Evolutionary conservation across 129 eudicot species (phyloP).

Genomic region (Cynara cardunculus): DNA sequence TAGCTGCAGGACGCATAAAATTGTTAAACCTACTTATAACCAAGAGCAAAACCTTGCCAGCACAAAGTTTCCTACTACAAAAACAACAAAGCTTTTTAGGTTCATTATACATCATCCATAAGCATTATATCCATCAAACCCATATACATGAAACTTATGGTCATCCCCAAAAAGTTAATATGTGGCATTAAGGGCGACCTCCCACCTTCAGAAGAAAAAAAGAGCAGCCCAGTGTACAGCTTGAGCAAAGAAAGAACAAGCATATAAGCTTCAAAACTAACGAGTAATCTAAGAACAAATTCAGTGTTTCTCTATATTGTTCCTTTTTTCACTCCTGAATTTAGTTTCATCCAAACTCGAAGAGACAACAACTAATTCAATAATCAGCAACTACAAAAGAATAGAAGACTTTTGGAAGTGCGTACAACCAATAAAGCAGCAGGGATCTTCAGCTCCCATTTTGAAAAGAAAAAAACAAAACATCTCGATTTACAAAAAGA

Average conservation of each 20-base stretch:
- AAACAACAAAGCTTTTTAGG: background rate
- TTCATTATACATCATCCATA: background rate
- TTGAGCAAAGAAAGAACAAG: background rate
- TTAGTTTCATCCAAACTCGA: background rate
- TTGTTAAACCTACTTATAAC: background rate
- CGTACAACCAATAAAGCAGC: background rate
- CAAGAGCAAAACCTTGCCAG: background rate
- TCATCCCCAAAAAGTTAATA: background rate
- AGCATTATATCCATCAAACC: background rate
- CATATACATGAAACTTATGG: background rate
- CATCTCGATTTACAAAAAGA: background rate
- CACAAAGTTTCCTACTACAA: background rate
- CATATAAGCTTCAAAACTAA: background rate
- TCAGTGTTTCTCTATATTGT: background rate
- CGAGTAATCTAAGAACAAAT: background rate
- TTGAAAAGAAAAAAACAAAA: background rate
- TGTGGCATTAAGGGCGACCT: background rate
- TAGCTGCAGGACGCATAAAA: conserved; percentile 50
- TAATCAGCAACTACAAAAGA: background rate
- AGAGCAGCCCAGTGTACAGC: background rate
- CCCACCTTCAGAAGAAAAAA: background rate
- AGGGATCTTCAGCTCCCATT: background rate
- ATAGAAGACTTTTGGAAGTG: background rate
- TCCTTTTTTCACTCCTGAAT: background rate
- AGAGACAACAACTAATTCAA: background rate